Evolutionary conservation across 2,329 filamentous ascomycete genomes (phyloP), one percentile per base, ranked within the genome.

Genomic region (Ophiostoma piceae): DNA sequence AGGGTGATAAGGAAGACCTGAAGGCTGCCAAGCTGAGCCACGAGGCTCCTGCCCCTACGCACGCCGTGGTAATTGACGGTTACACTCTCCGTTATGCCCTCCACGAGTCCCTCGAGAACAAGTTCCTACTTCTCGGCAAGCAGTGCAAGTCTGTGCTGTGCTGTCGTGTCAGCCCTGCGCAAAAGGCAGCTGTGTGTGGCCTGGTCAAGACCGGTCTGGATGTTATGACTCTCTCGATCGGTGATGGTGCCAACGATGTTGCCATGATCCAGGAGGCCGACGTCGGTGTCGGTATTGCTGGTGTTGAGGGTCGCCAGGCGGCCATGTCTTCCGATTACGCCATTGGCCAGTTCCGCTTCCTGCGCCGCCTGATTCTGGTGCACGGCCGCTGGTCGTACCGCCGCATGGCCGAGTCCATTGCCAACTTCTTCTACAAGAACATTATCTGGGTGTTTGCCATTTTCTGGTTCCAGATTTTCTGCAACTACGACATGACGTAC

Each of bases 401-500:
- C 68, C 88, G 95, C 75, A 82, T 99, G 78, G 92, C 90, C 39
- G 95, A 99, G 82, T 92, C 90, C 66, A 97, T 96, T 76, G 92
- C 93, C 79, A 99, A 99, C 79, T 99, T 99, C 85, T 99, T 99
- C 84, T 99, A 98, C 87, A 99, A 99, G 90, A 99, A 98, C 82
- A 91, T 99, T 80, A 90, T 98, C 68, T 99, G 95, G 95, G 95
- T 92, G 0, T 94, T 97, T 77, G 87, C 90, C 62, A 91, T 99
- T 71, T 97, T 98, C 85, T 98, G 94, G 94, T 99, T 92, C 80
- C 93, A 96, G 78, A 92, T 97, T 69, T 99, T 91, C 80, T 92
- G 91, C 83, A 90, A 96, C 80, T 97, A 96, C 79, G 95, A 99
- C 81, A 93, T 94, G 79, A 94, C 94, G 65, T 98, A 97, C 78